Evolutionary conservation across 2,329 filamentous ascomycete genomes (phyloP).

Genomic region (Penicillium sumatraense): DNA sequence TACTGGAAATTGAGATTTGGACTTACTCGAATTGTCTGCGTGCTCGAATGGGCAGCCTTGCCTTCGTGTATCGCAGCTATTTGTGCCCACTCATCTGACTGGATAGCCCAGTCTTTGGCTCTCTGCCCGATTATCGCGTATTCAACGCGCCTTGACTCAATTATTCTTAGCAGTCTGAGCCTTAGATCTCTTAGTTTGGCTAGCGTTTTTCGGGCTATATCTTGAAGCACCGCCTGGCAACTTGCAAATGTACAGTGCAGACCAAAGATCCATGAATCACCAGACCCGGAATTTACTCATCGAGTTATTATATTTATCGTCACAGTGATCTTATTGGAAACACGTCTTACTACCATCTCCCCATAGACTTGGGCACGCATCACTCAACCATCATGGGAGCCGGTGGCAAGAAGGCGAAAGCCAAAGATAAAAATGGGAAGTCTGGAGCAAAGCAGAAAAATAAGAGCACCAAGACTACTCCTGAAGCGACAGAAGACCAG

Average conservation of each 20-base stretch:
- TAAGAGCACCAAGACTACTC: slow-evolving; percentile 39
- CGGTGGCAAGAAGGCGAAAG: slow-evolving; percentile 37
- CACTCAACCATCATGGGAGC: slow-evolving; percentile 32
- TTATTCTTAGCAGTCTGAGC: slow-evolving; percentile 21
- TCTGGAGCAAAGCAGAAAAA: slow-evolving; percentile 34
- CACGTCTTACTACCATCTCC: slow-evolving; percentile 30
- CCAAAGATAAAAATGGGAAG: slow-evolving; percentile 34
- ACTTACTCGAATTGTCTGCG: slow-evolving; percentile 32
- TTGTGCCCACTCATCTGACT: slow-evolving; percentile 32
- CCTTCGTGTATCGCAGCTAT: slow-evolving; percentile 39
- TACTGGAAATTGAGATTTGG: slow-evolving; percentile 25
- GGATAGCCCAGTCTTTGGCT: slow-evolving; percentile 24
- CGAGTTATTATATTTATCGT: slow-evolving; percentile 19
- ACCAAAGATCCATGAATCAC: slow-evolving; percentile 27
- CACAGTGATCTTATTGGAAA: slow-evolving; percentile 35
- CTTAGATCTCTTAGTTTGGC: slow-evolving; percentile 23
- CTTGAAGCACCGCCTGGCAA: slow-evolving; percentile 31
- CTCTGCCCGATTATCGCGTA: slow-evolving; percentile 25
- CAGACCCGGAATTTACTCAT: slow-evolving; percentile 35
- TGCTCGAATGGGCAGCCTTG: slow-evolving; percentile 32
- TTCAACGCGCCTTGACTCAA: slow-evolving; percentile 20
- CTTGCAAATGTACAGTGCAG: slow-evolving; percentile 38
- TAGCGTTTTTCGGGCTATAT: slow-evolving; percentile 37
- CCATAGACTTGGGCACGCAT: slow-evolving; percentile 36
- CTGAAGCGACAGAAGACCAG: slow-evolving; percentile 33